Conservation (phyloP, 345 rosid species). For the Passiflora organensis region DNA sequence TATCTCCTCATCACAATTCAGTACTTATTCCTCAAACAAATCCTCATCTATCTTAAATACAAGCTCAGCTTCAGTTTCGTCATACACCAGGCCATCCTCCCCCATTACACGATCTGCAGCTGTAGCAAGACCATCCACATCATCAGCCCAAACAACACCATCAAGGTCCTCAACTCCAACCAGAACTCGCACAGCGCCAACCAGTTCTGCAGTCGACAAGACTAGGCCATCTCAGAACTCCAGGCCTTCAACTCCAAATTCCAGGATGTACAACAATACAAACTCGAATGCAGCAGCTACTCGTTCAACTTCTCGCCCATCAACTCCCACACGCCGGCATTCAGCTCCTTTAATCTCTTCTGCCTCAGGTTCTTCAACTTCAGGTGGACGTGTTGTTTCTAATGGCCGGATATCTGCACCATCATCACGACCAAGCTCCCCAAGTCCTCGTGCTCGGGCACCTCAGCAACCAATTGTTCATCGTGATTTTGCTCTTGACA, state of each 20-base stretch:
- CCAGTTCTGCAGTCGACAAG: constrained; percentile 46
- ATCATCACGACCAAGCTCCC: constrained; percentile 80
- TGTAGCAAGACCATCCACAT: constrained; percentile 70
- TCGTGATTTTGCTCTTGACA: constrained; percentile 77
- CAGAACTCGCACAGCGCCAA: constrained; percentile 55
- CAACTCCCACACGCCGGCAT: constrained; percentile 82
- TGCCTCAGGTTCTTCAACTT: constrained; percentile 36
- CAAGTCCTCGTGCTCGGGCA: constrained; percentile 67
- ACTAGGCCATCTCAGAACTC: constrained; percentile 54
- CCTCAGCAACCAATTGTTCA: constrained; percentile 69
- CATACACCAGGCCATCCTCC: constrained; percentile 79
- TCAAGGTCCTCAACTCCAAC: constrained; percentile 83
- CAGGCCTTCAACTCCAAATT: constrained; percentile 81
- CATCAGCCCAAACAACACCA: constrained; percentile 43
- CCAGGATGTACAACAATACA: constrained; percentile 63
- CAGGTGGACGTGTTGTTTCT: constrained; percentile 52
- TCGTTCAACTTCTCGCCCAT: constrained; percentile 78
- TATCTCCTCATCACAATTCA: constrained; percentile 64
- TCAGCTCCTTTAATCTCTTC: constrained; percentile 49
- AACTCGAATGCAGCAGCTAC: constrained; percentile 44
- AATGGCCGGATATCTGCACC: constrained; percentile 61
- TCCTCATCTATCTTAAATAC: constrained; percentile 75
- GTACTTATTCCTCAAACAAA: constrained; percentile 56
- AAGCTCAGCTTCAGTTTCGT: constrained; percentile 92
- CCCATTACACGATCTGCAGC: constrained; percentile 65